Evolutionary conservation across 345 rosid genomes (phyloP).

Genomic region (Euphorbia tirucalli): DNA sequence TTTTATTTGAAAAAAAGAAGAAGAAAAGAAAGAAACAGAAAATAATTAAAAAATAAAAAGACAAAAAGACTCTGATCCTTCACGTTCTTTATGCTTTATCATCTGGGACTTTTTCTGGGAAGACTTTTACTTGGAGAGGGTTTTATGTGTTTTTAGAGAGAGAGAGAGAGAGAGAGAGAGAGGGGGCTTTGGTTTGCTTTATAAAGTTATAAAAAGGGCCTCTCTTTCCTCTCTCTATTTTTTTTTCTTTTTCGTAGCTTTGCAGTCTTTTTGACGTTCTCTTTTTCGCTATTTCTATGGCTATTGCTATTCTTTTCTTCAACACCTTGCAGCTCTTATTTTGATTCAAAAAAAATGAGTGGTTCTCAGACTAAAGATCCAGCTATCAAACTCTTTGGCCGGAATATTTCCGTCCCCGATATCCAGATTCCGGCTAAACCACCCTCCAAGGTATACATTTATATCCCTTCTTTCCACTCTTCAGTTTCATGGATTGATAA

Average conservation of each 20-base stretch:
- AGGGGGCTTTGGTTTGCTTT: conserved; percentile 3
- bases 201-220: conserved; percentile 12
- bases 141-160: conserved; percentile 26
- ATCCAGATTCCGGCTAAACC: conserved; percentile 39
- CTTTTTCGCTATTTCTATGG: conserved; percentile 28
- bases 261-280: conserved; percentile 15
- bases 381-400: conserved; percentile 72
- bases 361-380: conserved; percentile 51
- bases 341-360: conserved; percentile 23
- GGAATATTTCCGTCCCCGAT: conserved; percentile 56
- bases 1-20: neutral
- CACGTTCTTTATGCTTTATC: conserved; percentile 55
- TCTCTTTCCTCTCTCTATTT: neutral
- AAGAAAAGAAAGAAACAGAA: neutral
- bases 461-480: neutral
- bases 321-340: conserved; percentile 8
- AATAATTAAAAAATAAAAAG: neutral
- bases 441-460: conserved; percentile 20
- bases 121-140: conserved; percentile 22
- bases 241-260: conserved; percentile 1
- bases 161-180: neutral
- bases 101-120: conserved; percentile 20
- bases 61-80: conserved; percentile 32
- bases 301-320: conserved; percentile 28
- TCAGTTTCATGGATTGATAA: neutral